Base-by-base conservation (phyloP, 2,329 filamentous ascomycete genomes). In the Phoma sp. region DNA sequence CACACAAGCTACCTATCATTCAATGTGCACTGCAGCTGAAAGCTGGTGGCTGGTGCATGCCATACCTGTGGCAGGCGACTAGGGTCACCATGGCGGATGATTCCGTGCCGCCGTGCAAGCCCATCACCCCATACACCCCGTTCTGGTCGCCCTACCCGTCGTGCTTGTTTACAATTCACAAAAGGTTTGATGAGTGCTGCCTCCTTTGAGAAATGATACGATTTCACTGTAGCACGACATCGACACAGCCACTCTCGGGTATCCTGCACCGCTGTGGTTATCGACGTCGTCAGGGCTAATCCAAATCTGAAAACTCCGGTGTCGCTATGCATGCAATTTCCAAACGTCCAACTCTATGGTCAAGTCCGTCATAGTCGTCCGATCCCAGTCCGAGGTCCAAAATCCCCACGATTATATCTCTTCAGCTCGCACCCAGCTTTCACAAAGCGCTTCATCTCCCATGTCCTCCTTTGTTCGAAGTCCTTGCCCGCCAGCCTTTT, bases 341-440 rank as follows among this genome's bases (percentile, higher is more conserved):
- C 27, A 47, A 40, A 35, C 22, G 21, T 21, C 27, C 12, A 33
- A 29, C 2, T 24, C 10, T 12, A 36, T 15, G 37, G 6, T 9
- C 21, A 27, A 35, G 6, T 5, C 22, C 3, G 12, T 69, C 59
- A 76, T 2, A 76, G 48, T 22, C 74, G 53, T 1, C 62, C 64
- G n/a, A 76, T 55, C 0, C 75, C 74, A n/a, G 46, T 68, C 52
- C 69, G 70, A 7, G 74, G 63, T 3, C 74, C 74, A 63, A 73
- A 76, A 25, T 71, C 69, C 0, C 74, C 74, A 2, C 69, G 59
- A 53, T 76, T 76, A 38, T 71, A 77, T 36, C 61, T 67, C 41
- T 60, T 61, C 33, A 77, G 38, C 57, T 74, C 67, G n/a, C 53
- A 71, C 0, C 71, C 70, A 0, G 73, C 67, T 35, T 60, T 65